Conservation (phyloP, 768 basidiomycete species). For the Amanita molliuscula region DNA sequence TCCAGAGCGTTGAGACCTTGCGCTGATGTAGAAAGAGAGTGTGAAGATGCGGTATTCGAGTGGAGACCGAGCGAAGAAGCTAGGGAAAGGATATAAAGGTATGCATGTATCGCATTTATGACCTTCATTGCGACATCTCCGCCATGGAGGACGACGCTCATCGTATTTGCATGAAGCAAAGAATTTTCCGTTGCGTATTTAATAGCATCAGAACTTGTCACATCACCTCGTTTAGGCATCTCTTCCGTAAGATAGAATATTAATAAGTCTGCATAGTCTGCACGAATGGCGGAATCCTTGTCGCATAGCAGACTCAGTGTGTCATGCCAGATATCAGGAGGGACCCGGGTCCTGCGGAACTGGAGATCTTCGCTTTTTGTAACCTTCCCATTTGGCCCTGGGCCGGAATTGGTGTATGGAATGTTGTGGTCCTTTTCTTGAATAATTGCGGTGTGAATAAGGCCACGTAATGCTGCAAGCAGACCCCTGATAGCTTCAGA, state of each 20-base stretch:
- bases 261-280: constrained; percentile 67
- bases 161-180: constrained; percentile 32
- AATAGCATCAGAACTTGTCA: constrained; percentile 32
- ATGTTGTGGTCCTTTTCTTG: constrained; percentile 19
- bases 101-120: constrained; percentile 72
- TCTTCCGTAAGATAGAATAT: constrained; percentile 70
- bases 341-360: constrained; percentile 55
- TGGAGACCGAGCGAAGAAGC: constrained; percentile 49
- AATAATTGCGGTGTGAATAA: constrained; percentile 54
- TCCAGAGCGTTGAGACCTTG: constrained; percentile 11
- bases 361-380: constrained; percentile 21
- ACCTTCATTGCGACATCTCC: constrained; percentile 62
- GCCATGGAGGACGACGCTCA: constrained; percentile 36
- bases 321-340: constrained; percentile 87
- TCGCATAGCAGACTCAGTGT: constrained; percentile 82
- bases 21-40: constrained; percentile 28
- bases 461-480: constrained; percentile 57
- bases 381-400: constrained; percentile 18
- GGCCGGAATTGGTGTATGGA: constrained; percentile 13
- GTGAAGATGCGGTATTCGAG: constrained; percentile 30
- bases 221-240: constrained; percentile 53
- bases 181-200: constrained; percentile 40
- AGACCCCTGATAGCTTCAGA: constrained; percentile 62
- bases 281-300: constrained; percentile 62
- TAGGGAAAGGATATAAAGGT: constrained; percentile 70